Evolutionary conservation across 192 early-diverging fungal genomes (phyloP).

Genomic region (Polychytrium aggregatum): DNA sequence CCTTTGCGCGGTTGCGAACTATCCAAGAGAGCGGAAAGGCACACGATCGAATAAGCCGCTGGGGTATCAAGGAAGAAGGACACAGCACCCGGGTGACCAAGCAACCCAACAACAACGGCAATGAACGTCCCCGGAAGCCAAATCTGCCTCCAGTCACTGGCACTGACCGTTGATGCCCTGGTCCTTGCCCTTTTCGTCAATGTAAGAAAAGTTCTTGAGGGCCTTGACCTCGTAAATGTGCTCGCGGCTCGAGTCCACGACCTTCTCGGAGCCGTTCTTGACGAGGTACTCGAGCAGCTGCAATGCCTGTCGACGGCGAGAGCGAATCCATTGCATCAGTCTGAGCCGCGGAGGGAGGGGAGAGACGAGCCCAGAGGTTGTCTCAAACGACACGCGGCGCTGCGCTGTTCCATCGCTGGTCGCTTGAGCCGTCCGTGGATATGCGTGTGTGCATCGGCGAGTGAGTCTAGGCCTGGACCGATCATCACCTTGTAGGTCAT

Average conservation of each 20-base stretch:
- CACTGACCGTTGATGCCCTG: conserved; percentile 87
- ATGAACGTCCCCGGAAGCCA: not conserved
- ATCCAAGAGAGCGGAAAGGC: not conserved
- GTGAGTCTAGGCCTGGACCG: not conserved
- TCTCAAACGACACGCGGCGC: too few species aligned
- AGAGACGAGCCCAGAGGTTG: too few species aligned
- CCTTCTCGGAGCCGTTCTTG: conserved; percentile 88
- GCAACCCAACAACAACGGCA: not conserved
- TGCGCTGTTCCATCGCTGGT: too few species aligned
- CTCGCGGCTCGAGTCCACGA: conserved; percentile 75
- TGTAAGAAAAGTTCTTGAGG: conserved; percentile 74
- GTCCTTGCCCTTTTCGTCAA: conserved; percentile 92
- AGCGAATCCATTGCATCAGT: not conserved
- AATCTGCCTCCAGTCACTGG: too few species aligned
- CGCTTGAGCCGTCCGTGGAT: not conserved
- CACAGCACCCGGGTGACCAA: not conserved
- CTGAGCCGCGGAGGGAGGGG: too few species aligned
- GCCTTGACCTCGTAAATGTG: conserved; percentile 85
- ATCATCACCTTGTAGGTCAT: conserved; percentile 80
- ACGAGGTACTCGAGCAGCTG: conserved; percentile 88
- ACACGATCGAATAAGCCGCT: too few species aligned
- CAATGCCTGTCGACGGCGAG: conserved; percentile 44
- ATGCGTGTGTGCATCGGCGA: too few species aligned
- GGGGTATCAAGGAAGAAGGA: too few species aligned
- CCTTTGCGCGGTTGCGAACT: conserved; percentile 83